Evolutionary conservation across 2,329 filamentous ascomycete genomes (phyloP).

Genomic region (Ophiostoma piceae): DNA sequence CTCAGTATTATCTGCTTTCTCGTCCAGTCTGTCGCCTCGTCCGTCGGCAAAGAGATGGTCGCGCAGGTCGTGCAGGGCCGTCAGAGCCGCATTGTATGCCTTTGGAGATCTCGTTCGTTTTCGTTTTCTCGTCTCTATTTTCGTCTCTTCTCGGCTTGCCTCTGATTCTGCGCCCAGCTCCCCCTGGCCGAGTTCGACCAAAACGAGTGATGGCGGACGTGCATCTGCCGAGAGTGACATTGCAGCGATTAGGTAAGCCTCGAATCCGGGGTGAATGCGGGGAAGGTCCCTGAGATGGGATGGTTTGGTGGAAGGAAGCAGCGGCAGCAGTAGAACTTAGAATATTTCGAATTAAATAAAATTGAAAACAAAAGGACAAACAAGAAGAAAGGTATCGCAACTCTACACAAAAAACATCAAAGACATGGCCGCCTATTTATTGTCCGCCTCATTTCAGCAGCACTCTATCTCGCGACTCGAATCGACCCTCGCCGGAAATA

Average conservation of each 20-base stretch:
- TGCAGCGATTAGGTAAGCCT: neutral
- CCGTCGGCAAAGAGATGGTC: constrained; percentile 16
- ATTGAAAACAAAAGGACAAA: neutral
- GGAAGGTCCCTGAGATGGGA: neutral
- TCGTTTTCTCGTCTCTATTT: neutral
- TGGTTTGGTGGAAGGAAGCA: neutral
- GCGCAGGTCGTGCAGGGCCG: constrained; percentile 17
- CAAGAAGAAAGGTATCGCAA: neutral
- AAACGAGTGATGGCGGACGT: constrained; percentile 11
- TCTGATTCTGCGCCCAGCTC: neutral
- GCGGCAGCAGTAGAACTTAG: neutral
- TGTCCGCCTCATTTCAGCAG: neutral
- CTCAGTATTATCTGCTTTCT: too few relatives aligned
- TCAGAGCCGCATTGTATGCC: constrained; percentile 15
- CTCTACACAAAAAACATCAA: neutral
- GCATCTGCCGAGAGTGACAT: constrained; percentile 8
- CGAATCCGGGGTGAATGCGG: constrained; percentile 10
- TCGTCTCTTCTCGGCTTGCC: neutral
- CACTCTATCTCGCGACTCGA: neutral
- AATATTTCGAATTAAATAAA: neutral
- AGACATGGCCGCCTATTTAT: neutral
- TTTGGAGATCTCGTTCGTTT: neutral
- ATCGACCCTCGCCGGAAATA: neutral
- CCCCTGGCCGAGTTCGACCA: neutral
- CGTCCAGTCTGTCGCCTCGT: neutral